A percentile compares a stretch with the other conserved stretches of the same genome.
These are phyloP conservation scores for Olyra latifolia DNA, from an alignment of 176 grass and related monocot species.

Conservation along the genomic window DNA sequence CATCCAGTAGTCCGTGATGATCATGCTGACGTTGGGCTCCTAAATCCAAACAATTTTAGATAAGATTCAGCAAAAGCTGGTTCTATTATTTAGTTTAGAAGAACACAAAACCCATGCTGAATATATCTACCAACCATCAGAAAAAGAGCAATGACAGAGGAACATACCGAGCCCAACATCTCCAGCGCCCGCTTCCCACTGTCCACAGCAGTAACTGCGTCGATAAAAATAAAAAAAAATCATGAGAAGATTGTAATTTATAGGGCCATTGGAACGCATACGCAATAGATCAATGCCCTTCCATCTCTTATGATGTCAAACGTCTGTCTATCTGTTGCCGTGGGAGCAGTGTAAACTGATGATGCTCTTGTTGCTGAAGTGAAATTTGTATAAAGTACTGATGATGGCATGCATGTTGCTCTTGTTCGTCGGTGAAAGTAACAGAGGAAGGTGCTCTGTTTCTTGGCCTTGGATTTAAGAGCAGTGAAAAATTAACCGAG, in stretches of 20 bases:
- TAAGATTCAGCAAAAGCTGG: background rate
- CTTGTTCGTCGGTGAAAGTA: background rate
- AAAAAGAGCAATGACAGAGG: background rate
- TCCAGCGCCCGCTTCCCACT: conserved; percentile 47
- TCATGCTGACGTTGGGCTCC: conserved; percentile 51
- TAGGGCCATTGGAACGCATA: background rate
- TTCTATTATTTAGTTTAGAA: background rate
- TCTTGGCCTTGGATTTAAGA: background rate
- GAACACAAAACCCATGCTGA: background rate
- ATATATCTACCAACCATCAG: background rate
- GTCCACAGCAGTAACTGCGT: conserved; percentile 46
- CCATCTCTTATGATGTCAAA: no score
- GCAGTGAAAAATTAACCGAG: background rate
- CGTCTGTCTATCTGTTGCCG: no score
- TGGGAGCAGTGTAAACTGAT: background rate
- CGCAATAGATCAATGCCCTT: background rate
- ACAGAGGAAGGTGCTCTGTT: background rate
- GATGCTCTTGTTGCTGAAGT: background rate
- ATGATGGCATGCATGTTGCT: no score
- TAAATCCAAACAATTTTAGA: background rate
- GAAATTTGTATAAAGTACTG: background rate
- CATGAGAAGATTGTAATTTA: background rate
- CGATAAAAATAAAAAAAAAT: background rate
- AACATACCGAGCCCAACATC: conserved; percentile 25
- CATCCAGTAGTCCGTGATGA: conserved; percentile 59